Conservation (phyloP, 129 eudicot species). For the Scalesia atractyloides region DNA sequence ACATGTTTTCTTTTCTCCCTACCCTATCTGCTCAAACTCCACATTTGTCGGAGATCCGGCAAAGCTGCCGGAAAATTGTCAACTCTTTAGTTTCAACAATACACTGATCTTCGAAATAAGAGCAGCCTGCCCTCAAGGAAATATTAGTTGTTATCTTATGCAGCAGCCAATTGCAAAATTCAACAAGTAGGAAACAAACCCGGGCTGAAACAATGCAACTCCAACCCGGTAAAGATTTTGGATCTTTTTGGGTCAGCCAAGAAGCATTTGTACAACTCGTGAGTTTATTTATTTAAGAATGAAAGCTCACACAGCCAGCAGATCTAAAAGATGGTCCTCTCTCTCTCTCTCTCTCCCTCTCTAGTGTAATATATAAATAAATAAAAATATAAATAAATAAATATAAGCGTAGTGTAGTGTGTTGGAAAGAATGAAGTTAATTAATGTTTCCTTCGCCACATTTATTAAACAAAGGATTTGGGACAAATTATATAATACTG, state of each 20-base stretch:
- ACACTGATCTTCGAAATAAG: background rate
- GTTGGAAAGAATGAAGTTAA: slow-evolving; percentile 35
- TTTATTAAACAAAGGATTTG: slow-evolving; percentile 14
- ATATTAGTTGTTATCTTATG: background rate
- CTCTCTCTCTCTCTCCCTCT: slow-evolving; percentile 21
- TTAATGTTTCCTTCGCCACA: slow-evolving; percentile 14
- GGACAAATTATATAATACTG: background rate
- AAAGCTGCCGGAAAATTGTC: slow-evolving; percentile 14
- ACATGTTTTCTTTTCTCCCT: slow-evolving; percentile 43
- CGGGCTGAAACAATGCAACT: background rate
- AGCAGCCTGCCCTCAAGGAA: background rate
- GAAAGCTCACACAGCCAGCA: slow-evolving; percentile 36
- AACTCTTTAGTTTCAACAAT: background rate
- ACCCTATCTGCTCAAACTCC: slow-evolving; percentile 14
- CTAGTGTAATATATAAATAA: background rate
- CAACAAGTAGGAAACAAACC: background rate
- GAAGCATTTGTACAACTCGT: background rate
- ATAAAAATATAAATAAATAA: background rate
- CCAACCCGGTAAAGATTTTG: background rate
- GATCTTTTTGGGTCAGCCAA: background rate
- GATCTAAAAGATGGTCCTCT: slow-evolving; percentile 38
- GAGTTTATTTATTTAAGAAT: slow-evolving; percentile 31
- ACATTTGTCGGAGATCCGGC: slow-evolving; percentile 41
- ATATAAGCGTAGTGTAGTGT: background rate
- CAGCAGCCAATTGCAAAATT: background rate